These are phyloP conservation scores for Candida pseudoviswanathii DNA, from an alignment of 1,139 yeast species.

Conservation along the genomic window DNA sequence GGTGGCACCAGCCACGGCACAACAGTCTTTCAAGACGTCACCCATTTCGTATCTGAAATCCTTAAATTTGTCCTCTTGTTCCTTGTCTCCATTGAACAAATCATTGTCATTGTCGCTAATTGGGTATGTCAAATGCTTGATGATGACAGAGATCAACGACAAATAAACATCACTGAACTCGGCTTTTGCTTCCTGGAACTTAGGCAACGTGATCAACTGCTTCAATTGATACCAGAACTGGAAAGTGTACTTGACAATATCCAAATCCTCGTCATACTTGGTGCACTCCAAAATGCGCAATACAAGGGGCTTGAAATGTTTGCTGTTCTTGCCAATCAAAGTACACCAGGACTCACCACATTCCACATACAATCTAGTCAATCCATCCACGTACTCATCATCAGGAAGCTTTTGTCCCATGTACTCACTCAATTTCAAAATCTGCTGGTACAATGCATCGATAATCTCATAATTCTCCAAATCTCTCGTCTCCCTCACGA, in stretches of 20 bases:
- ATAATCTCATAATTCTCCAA: conserved; percentile 63
- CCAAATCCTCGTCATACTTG: conserved; percentile 76
- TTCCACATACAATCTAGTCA: conserved; percentile 80
- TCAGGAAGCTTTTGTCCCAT: conserved; percentile 54
- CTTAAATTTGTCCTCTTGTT: conserved; percentile 89
- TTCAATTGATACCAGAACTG: conserved; percentile 88
- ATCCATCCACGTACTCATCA: conserved; percentile 68
- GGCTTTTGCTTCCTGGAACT: conserved; percentile 61
- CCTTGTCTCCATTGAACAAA: conserved; percentile 63
- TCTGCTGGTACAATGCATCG: conserved; percentile 66
- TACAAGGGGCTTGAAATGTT: conserved; percentile 73
- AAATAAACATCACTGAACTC: conserved; percentile 62
- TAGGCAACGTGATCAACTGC: conserved; percentile 66
- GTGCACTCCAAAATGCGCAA: conserved; percentile 65
- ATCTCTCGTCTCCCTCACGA: conserved; percentile 81
- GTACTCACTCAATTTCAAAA: conserved; percentile 60
- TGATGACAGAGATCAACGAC: conserved; percentile 65
- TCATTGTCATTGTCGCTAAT: conserved; percentile 40
- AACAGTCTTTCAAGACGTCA: conserved; percentile 92
- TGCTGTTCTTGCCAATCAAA: conserved; percentile 73
- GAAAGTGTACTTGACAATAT: conserved; percentile 86
- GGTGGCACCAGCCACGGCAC: conserved; percentile 82
- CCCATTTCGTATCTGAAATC: conserved; percentile 97
- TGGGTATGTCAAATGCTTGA: conserved; percentile 79
- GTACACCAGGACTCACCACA: conserved; percentile 98